phyloP scores from a whole-genome alignment of 1,139 yeast genomes.

The Kodamaea ohmeri region DNA sequence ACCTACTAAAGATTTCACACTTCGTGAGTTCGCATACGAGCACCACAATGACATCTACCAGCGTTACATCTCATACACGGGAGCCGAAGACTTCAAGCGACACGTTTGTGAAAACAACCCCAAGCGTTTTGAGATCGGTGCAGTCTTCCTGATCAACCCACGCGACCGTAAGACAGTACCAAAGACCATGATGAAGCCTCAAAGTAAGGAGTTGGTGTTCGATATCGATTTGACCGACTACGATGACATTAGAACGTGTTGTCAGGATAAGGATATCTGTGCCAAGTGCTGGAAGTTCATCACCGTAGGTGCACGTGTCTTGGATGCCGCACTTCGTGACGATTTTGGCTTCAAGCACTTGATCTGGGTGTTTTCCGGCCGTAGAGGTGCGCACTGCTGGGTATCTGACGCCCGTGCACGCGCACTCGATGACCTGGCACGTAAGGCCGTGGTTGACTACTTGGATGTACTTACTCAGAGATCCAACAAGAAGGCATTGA shows the following conservation, averaged over 20 bases:
- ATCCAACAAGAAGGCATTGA: constrained; percentile 44
- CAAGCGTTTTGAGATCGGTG: constrained; percentile 92
- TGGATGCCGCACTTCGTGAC: constrained; percentile 68
- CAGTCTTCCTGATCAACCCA: constrained; percentile 85
- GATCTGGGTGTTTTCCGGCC: constrained; percentile 95
- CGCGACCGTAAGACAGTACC: constrained; percentile 77
- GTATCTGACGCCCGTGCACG: constrained; percentile 85
- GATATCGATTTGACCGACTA: constrained; percentile 98
- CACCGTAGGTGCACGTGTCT: constrained; percentile 76
- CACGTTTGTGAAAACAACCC: constrained; percentile 77
- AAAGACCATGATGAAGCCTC: constrained; percentile 75
- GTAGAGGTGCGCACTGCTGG: constrained; percentile 99
- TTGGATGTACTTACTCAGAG: constrained; percentile 69
- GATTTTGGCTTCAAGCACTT: constrained; percentile 89
- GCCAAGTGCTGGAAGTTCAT: constrained; percentile 92
- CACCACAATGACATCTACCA: constrained; percentile 81
- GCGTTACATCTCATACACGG: constrained; percentile 76
- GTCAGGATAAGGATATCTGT: constrained; percentile 83
- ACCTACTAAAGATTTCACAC: constrained; percentile 67
- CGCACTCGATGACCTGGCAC: constrained; percentile 61
- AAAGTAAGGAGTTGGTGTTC: constrained; percentile 83
- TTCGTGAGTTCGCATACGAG: constrained; percentile 94
- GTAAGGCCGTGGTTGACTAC: constrained; percentile 81
- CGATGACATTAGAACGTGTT: constrained; percentile 91
- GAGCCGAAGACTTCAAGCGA: constrained; percentile 69